A percentile compares a stretch with the other conserved stretches of the same genome.
Conservation (phyloP, 2,329 filamentous ascomycete species). For the Cladophialophora psammophila region DNA sequence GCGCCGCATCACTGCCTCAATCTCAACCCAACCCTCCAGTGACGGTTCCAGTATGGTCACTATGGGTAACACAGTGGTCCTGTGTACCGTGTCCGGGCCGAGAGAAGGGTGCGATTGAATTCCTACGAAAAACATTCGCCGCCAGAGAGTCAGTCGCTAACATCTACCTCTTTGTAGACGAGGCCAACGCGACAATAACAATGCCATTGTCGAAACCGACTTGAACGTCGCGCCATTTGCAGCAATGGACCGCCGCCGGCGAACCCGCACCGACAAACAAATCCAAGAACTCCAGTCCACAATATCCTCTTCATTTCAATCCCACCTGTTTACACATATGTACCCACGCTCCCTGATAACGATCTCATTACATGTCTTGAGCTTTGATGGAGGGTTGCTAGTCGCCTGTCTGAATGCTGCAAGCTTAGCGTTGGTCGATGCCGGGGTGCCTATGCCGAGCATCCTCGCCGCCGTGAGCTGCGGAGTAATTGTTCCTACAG, state of each 20-base stretch:
- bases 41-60: slow-evolving; percentile 94
- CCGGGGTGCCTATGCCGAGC: slow-evolving; percentile 92
- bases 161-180: slow-evolving; percentile 28
- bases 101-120: slow-evolving; percentile 63
- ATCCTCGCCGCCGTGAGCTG: slow-evolving; percentile 89
- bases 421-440: slow-evolving; percentile 90
- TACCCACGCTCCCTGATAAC: slow-evolving; percentile 88
- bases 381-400: slow-evolving; percentile 87
- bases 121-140: background rate
- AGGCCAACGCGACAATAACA: slow-evolving; percentile 40
- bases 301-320: slow-evolving; percentile 77
- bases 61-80: slow-evolving; percentile 96
- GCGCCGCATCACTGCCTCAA: slow-evolving; percentile 83
- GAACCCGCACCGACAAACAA: slow-evolving; percentile 39
- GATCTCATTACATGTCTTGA: slow-evolving; percentile 84
- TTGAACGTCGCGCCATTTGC: slow-evolving; percentile 41
- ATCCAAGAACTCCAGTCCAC: slow-evolving; percentile 77
- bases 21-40: slow-evolving; percentile 88
- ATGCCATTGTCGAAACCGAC: slow-evolving; percentile 40
- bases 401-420: slow-evolving; percentile 90
- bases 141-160: background rate
- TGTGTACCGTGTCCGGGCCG: slow-evolving; percentile 89
- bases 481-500: slow-evolving; percentile 62
- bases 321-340: slow-evolving; percentile 81
- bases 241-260: slow-evolving; percentile 38